Percentiles rank a stretch among this genome's conserved stretches.
Conservation (phyloP, 2,329 filamentous ascomycete genomes). For the Botryotinia calthae region DNA sequence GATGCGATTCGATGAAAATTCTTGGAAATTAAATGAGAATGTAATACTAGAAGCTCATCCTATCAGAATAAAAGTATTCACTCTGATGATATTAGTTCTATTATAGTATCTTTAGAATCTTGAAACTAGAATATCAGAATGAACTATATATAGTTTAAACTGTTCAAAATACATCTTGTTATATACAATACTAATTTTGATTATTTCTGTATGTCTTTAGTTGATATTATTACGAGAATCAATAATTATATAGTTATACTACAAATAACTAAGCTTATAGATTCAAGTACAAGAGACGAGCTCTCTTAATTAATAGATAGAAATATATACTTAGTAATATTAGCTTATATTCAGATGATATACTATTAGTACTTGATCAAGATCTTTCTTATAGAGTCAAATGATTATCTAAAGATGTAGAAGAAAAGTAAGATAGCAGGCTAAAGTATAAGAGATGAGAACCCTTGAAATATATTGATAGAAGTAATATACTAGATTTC, state of each 20-base stretch:
- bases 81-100: too few relatives aligned
- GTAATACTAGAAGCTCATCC: too few relatives aligned
- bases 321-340: rapidly evolving
- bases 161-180: too few relatives aligned
- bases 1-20: background rate
- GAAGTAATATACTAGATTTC: background rate
- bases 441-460: background rate
- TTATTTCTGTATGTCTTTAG: too few relatives aligned
- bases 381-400: too few relatives aligned
- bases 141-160: too few relatives aligned
- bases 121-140: too few relatives aligned
- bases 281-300: background rate
- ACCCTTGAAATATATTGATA: rapidly evolving
- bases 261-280: background rate
- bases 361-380: background rate
- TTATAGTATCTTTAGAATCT: too few relatives aligned
- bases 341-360: background rate
- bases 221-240: too few relatives aligned
- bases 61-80: too few relatives aligned
- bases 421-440: background rate
- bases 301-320: background rate
- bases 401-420: background rate
- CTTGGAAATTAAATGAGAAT: too few relatives aligned
- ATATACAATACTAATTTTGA: too few relatives aligned
- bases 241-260: background rate